A percentile compares a stretch with the other conserved stretches of the same genome.
Evolutionary conservation across 176 grass and related monocot species (phyloP).

Genomic region (Eleusine coracana): DNA sequence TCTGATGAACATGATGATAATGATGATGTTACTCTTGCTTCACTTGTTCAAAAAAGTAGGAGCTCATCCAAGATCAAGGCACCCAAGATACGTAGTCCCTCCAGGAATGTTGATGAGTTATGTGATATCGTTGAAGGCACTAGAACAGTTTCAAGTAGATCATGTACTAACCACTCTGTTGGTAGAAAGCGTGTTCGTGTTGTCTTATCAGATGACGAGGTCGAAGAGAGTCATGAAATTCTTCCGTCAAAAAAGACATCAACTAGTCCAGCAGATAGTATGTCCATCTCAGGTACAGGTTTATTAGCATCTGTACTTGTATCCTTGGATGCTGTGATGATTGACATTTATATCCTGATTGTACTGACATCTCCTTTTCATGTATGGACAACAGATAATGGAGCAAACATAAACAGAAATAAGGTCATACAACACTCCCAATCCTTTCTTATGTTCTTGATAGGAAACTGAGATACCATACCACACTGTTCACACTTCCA

Average conservation of each 20-base stretch:
- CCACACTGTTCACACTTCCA: neutral
- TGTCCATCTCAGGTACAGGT: slow-evolving; percentile 49
- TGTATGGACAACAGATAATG: slow-evolving; percentile 47
- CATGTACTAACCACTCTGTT: slow-evolving; percentile 47
- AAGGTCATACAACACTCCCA: slow-evolving; percentile 50
- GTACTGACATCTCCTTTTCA: slow-evolving; percentile 28
- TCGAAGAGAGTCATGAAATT: slow-evolving; percentile 54
- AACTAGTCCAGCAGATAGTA: slow-evolving; percentile 43
- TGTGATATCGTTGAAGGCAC: slow-evolving; percentile 40
- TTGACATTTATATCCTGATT: slow-evolving; percentile 35
- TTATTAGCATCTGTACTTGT: slow-evolving; percentile 22
- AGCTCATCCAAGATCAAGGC: slow-evolving; percentile 52
- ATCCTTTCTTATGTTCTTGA: slow-evolving; percentile 33
- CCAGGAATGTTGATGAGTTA: slow-evolving; percentile 37
- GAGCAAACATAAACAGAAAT: slow-evolving; percentile 38
- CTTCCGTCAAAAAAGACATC: slow-evolving; percentile 47
- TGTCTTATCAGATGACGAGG: slow-evolving; percentile 93
- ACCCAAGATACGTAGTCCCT: slow-evolving; percentile 40
- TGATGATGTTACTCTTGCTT: slow-evolving; percentile 64
- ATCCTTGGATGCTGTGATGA: slow-evolving; percentile 27
- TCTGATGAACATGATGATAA: slow-evolving; percentile 47
- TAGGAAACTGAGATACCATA: slow-evolving; percentile 25
- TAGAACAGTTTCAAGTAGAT: slow-evolving; percentile 47
- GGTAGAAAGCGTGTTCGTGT: slow-evolving; percentile 78
- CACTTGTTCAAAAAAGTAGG: slow-evolving; percentile 58